These are phyloP conservation scores for Entrophospora sp. DNA, from an alignment of 192 early-diverging fungal species.

Conservation along the genomic window DNA sequence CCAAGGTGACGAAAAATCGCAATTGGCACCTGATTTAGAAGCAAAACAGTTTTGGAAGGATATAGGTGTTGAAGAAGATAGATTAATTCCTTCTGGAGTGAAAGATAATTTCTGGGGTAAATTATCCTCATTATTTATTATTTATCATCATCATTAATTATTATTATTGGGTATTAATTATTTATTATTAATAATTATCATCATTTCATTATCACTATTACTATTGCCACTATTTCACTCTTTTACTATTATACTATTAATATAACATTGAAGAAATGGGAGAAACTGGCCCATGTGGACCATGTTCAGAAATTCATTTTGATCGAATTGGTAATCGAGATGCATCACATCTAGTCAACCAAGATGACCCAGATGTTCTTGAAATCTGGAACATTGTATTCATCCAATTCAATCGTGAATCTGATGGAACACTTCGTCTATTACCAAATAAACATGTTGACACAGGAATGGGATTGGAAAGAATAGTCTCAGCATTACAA, in stretches of 20 bases:
- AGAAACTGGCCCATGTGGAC: conserved; percentile 93
- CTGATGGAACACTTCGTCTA: conserved; percentile 72
- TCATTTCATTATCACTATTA: too few species aligned
- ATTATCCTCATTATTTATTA: too few species aligned
- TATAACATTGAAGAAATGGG: too few species aligned
- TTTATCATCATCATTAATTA: too few species aligned
- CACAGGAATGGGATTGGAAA: conserved; percentile 96
- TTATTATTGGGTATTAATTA: too few species aligned
- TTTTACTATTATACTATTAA: too few species aligned
- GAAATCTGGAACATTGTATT: conserved; percentile 99
- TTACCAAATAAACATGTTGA: conserved; percentile 97
- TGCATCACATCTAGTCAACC: conserved; percentile 81
- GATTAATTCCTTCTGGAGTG: conserved; percentile 74
- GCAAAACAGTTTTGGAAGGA: conserved; percentile 88
- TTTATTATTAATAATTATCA: too few species aligned
- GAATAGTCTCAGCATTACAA: conserved; percentile 90
- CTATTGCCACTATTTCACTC: too few species aligned
- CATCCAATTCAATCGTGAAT: conserved; percentile 97
- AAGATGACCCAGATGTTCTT: conserved; percentile 95
- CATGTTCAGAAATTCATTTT: conserved; percentile 96
- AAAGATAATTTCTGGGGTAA: conserved; percentile 99
- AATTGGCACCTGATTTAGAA: conserved; percentile 78
- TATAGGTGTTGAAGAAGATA: conserved; percentile 74
- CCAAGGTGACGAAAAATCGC: conserved; percentile 75
- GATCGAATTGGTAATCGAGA: conserved; percentile 94